A percentile compares a stretch with the other conserved stretches of the same genome.
These are phyloP conservation scores for Phycomyces blakesleeanus DNA, from an alignment of 192 early-diverging fungal species.

Conservation along the genomic window DNA sequence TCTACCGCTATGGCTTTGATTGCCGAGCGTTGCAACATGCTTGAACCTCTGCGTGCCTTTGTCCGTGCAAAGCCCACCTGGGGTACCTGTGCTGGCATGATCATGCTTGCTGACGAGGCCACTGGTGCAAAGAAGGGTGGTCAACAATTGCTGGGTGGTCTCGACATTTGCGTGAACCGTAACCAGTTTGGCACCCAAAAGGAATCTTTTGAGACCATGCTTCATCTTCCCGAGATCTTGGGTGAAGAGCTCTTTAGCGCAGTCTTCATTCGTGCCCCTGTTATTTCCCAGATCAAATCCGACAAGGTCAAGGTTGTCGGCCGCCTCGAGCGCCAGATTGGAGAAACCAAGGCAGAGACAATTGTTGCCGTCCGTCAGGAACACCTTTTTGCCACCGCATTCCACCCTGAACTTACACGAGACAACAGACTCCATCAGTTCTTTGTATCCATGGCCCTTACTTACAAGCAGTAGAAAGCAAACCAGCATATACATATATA, in stretches of 20 bases:
- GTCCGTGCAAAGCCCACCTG: conserved; percentile 74
- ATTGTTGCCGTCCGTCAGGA: conserved; percentile 91
- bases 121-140: conserved; percentile 79
- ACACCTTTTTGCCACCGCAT: conserved; percentile 84
- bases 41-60: conserved; percentile 77
- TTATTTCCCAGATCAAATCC: conserved; percentile 68
- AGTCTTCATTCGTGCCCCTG: conserved; percentile 95
- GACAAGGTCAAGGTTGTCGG: conserved; percentile 73
- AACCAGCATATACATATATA: too few relatives aligned
- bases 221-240: conserved; percentile 53
- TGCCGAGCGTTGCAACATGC: conserved; percentile 79
- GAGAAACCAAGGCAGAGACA: conserved; percentile 47
- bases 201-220: conserved; percentile 80
- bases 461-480: conserved; percentile 25
- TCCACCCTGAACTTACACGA: conserved; percentile 94
- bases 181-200: conserved; percentile 94
- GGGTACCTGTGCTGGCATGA: conserved; percentile 98
- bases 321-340: conserved; percentile 55
- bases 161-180: conserved; percentile 80
- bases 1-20: conserved; percentile 91
- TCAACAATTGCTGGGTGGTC: conserved; percentile 78
- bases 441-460: conserved; percentile 61
- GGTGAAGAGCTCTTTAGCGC: conserved; percentile 47
- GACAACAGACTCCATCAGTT: conserved; percentile 87
- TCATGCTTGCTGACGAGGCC: conserved; percentile 78